Conservation (phyloP, 2,329 filamentous ascomycete genomes). For the Trichophyton mentagrophytes region DNA sequence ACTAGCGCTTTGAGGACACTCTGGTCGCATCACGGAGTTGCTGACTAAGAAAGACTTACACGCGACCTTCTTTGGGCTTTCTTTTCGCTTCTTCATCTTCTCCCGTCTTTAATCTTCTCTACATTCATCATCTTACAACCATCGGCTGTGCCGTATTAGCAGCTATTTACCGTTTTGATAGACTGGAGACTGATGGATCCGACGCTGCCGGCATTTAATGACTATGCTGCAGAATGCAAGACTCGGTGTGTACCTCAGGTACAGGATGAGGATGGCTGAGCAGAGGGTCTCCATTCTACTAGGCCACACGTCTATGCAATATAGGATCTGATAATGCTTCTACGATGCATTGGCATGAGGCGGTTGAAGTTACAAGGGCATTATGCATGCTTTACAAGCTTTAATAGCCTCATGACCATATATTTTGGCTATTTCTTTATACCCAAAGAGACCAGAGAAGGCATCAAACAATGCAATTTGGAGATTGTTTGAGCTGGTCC, state of each 20-base stretch:
- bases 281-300: too few species aligned
- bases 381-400: not conserved
- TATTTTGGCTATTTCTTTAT: not conserved
- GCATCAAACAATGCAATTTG: not conserved
- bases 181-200: too few species aligned
- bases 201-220: too few species aligned
- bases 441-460: not conserved
- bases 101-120: not conserved
- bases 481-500: not conserved
- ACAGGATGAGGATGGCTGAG: too few species aligned
- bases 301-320: too few species aligned
- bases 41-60: conserved; percentile 4
- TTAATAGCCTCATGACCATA: not conserved
- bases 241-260: too few species aligned
- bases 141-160: too few species aligned
- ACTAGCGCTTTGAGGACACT: conserved; percentile 16
- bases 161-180: too few species aligned
- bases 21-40: conserved; percentile 10
- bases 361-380: not conserved
- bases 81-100: not conserved
- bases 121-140: too few species aligned
- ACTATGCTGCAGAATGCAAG: too few species aligned
- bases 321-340: not conserved
- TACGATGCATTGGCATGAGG: not conserved
- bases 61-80: not conserved